Evolutionary conservation across 1,284 basidiomycete genomes (phyloP), one percentile per base, ranked within the genome.

Genomic region (Melanopsichium pennsylvanicum): DNA sequence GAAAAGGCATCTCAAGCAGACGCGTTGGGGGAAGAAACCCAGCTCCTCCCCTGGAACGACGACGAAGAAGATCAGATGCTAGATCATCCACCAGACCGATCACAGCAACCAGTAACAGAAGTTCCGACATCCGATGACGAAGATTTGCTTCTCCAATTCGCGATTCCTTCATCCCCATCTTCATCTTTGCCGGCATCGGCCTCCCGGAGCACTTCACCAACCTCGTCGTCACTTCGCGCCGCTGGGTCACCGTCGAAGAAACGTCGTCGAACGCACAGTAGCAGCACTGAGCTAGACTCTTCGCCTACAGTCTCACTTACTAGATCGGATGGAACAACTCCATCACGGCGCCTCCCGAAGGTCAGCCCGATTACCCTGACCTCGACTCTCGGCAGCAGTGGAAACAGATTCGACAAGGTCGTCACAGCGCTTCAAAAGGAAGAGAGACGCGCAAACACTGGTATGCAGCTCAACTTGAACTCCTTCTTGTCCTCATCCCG

Each of bases 51-150:
- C 6, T 67, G 63, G 56, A 35, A 51, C 25, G 38, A 43, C 21
- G 42, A 19, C 13, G 43, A 34, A 5, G 34, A 34, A 13, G 23
- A 23, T 8, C 45, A 46, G 12, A 19, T 12, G 9, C 19, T n/a
- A 18, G 12, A 19, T 1, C 13, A 8, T 18, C 22, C 16, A 9
- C 15, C 18, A 22, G 12, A 31, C 4, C 34, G 27, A 15, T 39
- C 36, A 21, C 18, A 5, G n/a, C 38, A 19, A 34, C 19, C 42
- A 2, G 10, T 39, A 0, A 9, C 19, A 27, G 51, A 60, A 26
- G 56, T 60, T 0, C 52, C 52, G 3, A 44, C 63, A 6, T 57
- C 63, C 13, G 63, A 61, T 27, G 59, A 62, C 32, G 58, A 62
- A 32, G 64, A 68, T 9, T 18, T 52, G 5, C 48, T 67, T 3